Evolutionary conservation across 1,284 basidiomycete genomes (phyloP), one percentile per base, ranked within the genome.

Genomic region (Ustilago xerochloae): DNA sequence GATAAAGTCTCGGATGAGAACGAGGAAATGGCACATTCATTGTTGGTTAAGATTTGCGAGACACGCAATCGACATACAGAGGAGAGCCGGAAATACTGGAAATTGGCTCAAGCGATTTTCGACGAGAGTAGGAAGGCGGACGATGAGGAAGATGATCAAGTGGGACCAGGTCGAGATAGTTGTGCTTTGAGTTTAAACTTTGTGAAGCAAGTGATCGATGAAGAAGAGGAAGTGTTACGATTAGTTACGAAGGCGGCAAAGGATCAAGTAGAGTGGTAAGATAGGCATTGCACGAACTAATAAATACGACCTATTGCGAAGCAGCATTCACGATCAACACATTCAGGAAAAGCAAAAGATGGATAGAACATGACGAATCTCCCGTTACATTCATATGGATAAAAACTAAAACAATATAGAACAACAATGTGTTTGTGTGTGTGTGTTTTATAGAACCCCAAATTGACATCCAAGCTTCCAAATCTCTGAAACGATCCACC

Each of bases 241-340:
- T 18, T 69, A 7, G 78, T 80, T 3, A 24, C 20, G 4, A 39
- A 56, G 12, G 57, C 61, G 6, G 66, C 73, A 7, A 16, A 52
- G 10, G 53, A 56, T 3, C 51, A 55, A n/a, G 51, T 61, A 18
- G 75, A 66, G 13, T 79, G 78, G 78, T 80, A 54, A 62, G 9
- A 6, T 6, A n/a, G n/a, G n/a, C n/a, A n/a, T n/a, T n/a, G n/a
- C n/a, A n/a, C n/a, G n/a, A n/a, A n/a, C n/a, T n/a, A n/a, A n/a
- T n/a, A n/a, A n/a, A n/a, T n/a, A n/a, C n/a, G n/a, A n/a, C n/a
- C n/a, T n/a, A n/a, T n/a, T n/a, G n/a, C n/a, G n/a, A n/a, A n/a
- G 30, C 38, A 41, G 8, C 38, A 41, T 18, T 15, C 13, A 45
- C 18, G 16, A 20, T 32, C 35, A 22, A 41, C n/a, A 8, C 13